Evolutionary conservation across 768 basidiomycete species (phyloP), one percentile per base, ranked within the genome.

Genomic region (Strobilomyces echinocephalus): DNA sequence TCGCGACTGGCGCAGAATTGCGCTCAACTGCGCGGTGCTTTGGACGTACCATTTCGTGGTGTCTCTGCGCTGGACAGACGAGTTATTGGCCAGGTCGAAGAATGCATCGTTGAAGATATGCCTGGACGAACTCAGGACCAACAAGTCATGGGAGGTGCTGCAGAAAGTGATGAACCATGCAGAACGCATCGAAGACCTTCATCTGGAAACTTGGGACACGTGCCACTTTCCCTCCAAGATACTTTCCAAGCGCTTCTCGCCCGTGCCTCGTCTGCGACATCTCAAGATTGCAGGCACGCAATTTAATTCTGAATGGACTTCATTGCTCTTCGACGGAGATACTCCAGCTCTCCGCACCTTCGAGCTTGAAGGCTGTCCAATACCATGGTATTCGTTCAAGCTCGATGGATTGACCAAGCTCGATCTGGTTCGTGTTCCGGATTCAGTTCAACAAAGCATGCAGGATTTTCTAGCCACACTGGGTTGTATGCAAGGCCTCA

Each of bases 71-170:
- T 75, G 74, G 72, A 69, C 69, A 9, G 62, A 71, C 34, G 75
- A 74, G 57, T 74, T 76, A 71, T 49, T 79, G 33, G 63, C 60
- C 28, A 69, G 78, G 18, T 79, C 78, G 0, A 77, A 75, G 52
- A 69, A 63, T 60, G 73, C 73, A 11, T 63, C 69, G 16, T 38
- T 65, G 21, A 48, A 41, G 33, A 26, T 61, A 39, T 15, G 9
- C 6, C 8, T 40, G 38, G 1, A 21, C 14, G 3, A 12, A 14
- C n/a, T 15, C 14, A 2, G 10, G 5, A 4, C 7, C 8, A 38
- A 40, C 3, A 9, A 16, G 15, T 15, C 5, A 2, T 4, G 21
- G 5, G 5, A 14, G 15, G 16, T 36, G 12, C 18, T 44, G 20
- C 28, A 38, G 3, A 26, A 50, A 38, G 24, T 21, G 6, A 16